Percentiles rank a stretch among this genome's conserved stretches.
phyloP scores from a whole-genome alignment of 768 basidiomycete species.

The Chiua virens region DNA sequence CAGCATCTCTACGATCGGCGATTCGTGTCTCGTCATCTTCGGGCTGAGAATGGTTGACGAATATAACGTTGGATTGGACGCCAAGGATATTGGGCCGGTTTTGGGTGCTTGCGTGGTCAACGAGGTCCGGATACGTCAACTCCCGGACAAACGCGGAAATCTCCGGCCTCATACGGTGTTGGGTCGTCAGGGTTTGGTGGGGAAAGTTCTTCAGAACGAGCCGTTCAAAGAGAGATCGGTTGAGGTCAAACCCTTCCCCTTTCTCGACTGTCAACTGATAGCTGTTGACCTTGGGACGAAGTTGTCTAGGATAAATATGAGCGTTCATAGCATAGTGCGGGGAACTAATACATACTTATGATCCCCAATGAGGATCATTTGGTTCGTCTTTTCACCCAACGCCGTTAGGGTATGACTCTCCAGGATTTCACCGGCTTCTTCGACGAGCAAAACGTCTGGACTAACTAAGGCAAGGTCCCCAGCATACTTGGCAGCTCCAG shows the following conservation, averaged over 20 bases:
- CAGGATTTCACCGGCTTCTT: conserved; percentile 74
- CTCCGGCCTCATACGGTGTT: conserved; percentile 77
- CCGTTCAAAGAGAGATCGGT: conserved; percentile 68
- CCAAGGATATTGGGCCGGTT: conserved; percentile 55
- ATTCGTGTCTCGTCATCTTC: conserved; percentile 50
- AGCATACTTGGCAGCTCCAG: conserved; percentile 64
- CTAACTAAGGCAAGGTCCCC: conserved; percentile 44
- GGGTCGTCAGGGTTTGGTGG: conserved; percentile 52
- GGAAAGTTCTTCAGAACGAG: conserved; percentile 63
- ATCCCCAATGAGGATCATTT: conserved; percentile 70
- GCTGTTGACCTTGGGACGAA: conserved; percentile 71
- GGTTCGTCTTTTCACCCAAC: conserved; percentile 45
- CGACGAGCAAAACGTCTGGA: conserved; percentile 60
- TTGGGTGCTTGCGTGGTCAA: conserved; percentile 51
- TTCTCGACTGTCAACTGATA: conserved; percentile 69
- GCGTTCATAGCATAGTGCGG: background rate
- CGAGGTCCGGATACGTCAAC: conserved; percentile 69
- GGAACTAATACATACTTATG: conserved; percentile 50
- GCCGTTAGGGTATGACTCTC: conserved; percentile 69
- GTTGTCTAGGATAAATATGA: conserved; percentile 44
- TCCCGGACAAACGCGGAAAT: conserved; percentile 63
- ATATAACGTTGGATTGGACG: conserved; percentile 57
- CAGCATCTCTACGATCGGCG: conserved; percentile 47
- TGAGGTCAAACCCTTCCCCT: conserved; percentile 66
- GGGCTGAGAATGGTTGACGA: conserved; percentile 56